Conservation (phyloP, 495 filamentous ascomycete species). For the Penicillium goetzii region DNA sequence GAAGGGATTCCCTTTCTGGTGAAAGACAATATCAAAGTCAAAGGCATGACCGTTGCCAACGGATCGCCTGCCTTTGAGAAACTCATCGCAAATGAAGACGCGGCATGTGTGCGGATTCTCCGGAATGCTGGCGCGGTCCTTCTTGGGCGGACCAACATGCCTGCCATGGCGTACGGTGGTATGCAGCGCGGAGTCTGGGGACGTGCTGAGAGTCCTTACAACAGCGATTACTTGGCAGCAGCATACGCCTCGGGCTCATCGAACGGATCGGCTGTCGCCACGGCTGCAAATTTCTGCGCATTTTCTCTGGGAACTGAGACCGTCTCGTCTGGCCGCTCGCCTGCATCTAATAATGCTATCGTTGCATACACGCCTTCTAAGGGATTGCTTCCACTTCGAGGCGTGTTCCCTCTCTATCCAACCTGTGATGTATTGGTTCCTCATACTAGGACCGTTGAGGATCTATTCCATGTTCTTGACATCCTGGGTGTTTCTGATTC, state of each 20-base stretch:
- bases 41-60: constrained; percentile 62
- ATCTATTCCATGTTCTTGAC: constrained; percentile 39
- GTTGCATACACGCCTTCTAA: constrained; percentile 45
- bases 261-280: constrained; percentile 46
- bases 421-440: constrained; percentile 45
- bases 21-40: constrained; percentile 74
- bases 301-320: constrained; percentile 45
- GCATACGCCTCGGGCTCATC: constrained; percentile 45
- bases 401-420: constrained; percentile 42
- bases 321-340: constrained; percentile 44
- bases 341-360: constrained; percentile 43
- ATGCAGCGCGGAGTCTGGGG: constrained; percentile 47
- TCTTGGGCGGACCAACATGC: constrained; percentile 56
- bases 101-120: constrained; percentile 60
- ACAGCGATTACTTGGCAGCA: constrained; percentile 35
- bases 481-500: constrained; percentile 35
- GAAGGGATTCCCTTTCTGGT: constrained; percentile 75
- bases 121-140: constrained; percentile 67
- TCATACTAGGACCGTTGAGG: constrained; percentile 39
- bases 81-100: constrained; percentile 65
- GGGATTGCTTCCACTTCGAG: constrained; percentile 40
- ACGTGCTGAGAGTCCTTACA: constrained; percentile 43
- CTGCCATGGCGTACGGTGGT: constrained; percentile 47
- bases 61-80: constrained; percentile 61
- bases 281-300: constrained; percentile 39